Conservation (phyloP, 2,329 filamentous ascomycete species). For the Talaromyces sp. region DNA sequence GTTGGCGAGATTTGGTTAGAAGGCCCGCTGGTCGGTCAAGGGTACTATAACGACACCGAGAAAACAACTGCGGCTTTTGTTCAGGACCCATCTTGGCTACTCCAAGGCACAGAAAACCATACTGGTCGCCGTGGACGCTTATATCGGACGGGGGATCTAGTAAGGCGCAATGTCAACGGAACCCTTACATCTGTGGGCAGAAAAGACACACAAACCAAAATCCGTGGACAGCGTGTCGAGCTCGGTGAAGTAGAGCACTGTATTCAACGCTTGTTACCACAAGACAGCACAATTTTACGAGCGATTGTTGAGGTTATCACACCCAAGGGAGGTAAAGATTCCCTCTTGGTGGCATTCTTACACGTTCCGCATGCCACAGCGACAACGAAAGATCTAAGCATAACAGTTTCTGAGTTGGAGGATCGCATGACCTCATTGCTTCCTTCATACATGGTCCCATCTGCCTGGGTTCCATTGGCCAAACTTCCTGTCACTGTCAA, state of each 20-base stretch:
- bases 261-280: conserved; percentile 33
- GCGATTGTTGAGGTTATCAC: not conserved
- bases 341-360: not conserved
- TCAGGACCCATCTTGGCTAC: conserved; percentile 22
- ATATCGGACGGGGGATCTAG: conserved; percentile 31
- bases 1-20: conserved; percentile 38
- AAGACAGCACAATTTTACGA: conserved; percentile 10
- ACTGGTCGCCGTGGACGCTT: conserved; percentile 28
- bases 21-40: conserved; percentile 33
- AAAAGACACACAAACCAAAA: conserved; percentile 36
- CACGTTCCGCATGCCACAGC: not conserved
- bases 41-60: conserved; percentile 41
- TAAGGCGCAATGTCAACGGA: conserved; percentile 31
- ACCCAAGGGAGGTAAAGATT: not conserved
- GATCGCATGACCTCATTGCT: not conserved
- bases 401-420: not conserved
- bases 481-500: not conserved
- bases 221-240: conserved; percentile 39
- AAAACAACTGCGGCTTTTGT: conserved; percentile 34
- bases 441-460: not conserved
- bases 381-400: not conserved
- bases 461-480: not conserved
- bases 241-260: conserved; percentile 36
- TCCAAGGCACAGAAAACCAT: conserved; percentile 23
- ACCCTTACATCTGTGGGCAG: conserved; percentile 26